Conservation (phyloP, 2,329 filamentous ascomycete species). For the Hymenoscyphus fructigenus region DNA sequence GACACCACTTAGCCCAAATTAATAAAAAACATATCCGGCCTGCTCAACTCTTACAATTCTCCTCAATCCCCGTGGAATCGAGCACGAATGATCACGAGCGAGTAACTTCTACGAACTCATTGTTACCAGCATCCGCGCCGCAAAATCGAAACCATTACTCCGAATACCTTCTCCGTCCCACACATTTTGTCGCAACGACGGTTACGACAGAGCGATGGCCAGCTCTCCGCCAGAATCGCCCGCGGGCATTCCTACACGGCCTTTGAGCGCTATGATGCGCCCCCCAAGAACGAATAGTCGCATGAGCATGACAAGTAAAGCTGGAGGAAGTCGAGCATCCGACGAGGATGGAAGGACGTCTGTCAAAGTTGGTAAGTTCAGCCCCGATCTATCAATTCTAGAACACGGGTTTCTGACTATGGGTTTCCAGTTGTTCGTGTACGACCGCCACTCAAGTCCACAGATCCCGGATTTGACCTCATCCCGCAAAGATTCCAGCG, state of each 20-base stretch:
- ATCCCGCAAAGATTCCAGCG: conserved; percentile 94
- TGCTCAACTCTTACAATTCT: background rate
- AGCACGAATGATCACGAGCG: conserved; percentile 12
- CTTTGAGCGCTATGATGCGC: conserved; percentile 78
- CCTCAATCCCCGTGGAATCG: background rate
- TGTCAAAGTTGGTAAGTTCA: conserved; percentile 88
- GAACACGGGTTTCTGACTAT: conserved; percentile 16
- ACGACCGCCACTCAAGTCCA: conserved; percentile 77
- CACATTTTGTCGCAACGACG: conserved; percentile 37
- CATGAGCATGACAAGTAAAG: conserved; percentile 78
- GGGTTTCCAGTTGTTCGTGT: conserved; percentile 75
- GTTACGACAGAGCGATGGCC: conserved; percentile 52
- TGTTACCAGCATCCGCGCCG: background rate
- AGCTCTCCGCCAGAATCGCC: conserved; percentile 70
- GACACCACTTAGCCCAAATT: background rate
- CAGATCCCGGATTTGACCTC: conserved; percentile 89
- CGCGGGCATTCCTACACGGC: conserved; percentile 58
- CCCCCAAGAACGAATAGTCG: conserved; percentile 78
- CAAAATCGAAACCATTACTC: background rate
- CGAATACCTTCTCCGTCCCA: background rate
- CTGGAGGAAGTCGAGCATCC: conserved; percentile 75
- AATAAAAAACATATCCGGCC: background rate
- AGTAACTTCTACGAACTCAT: background rate
- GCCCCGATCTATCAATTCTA: background rate
- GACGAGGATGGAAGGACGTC: conserved; percentile 89